phyloP scores from a whole-genome alignment of 2,329 filamentous ascomycete genomes.

The Alternaria sp. region DNA sequence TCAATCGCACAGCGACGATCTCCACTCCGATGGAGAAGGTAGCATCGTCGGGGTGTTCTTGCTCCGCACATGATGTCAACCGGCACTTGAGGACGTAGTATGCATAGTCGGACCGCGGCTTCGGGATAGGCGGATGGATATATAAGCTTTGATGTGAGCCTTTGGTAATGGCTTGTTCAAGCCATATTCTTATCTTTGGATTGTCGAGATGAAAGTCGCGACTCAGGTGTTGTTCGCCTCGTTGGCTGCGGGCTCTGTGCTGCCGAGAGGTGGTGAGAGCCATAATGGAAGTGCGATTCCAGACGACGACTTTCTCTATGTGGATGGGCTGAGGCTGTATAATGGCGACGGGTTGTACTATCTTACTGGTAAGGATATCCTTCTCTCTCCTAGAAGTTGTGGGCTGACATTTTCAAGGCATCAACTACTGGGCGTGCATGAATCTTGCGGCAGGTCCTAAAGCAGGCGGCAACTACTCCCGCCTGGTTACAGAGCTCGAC shows the following conservation, averaged over 20 bases:
- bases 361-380: constrained; percentile 31
- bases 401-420: constrained; percentile 20
- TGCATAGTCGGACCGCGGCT: not conserved
- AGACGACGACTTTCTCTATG: constrained; percentile 45
- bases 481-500: constrained; percentile 48
- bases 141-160: constrained; percentile 9
- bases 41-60: constrained; percentile 1
- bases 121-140: constrained; percentile 4
- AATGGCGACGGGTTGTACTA: constrained; percentile 45
- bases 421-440: constrained; percentile 53
- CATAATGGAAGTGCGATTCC: constrained; percentile 20
- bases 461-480: constrained; percentile 46
- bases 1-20: not conserved
- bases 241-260: constrained; percentile 12
- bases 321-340: constrained; percentile 44
- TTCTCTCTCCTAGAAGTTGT: no score
- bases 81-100: not conserved
- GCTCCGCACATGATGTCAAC: constrained; percentile 14
- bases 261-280: constrained; percentile 3
- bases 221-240: constrained; percentile 20
- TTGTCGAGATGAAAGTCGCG: constrained; percentile 16
- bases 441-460: constrained; percentile 47
- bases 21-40: not conserved
- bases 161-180: not conserved
- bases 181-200: not conserved